phyloP scores from a whole-genome alignment of 2,329 filamentous ascomycete genomes.

The Fusarium sp. region DNA sequence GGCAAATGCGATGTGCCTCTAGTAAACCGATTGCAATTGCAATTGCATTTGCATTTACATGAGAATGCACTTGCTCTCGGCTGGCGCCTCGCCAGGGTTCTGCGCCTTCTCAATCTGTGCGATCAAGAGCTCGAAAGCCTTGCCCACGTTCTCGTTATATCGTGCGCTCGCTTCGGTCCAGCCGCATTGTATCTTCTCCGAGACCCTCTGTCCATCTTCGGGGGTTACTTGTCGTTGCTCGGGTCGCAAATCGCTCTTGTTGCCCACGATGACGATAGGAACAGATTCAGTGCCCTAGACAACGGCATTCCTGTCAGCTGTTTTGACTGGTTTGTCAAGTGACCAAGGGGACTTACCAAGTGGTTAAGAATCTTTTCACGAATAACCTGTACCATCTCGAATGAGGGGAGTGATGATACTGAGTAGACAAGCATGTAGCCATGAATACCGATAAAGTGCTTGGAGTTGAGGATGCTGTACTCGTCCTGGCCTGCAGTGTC shows the following conservation, averaged over 20 bases:
- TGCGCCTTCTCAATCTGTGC: conserved; percentile 95
- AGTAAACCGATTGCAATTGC: neutral
- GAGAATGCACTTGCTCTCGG: conserved; percentile 83
- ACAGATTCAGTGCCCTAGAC: conserved; percentile 89
- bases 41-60: conserved; percentile 73
- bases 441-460: conserved; percentile 99
- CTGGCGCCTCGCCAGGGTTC: conserved; percentile 87
- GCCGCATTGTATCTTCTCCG: conserved; percentile 89
- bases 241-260: conserved; percentile 94
- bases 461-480: conserved; percentile 97
- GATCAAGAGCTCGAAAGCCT: conserved; percentile 95
- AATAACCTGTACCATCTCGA: conserved; percentile 97
- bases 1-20: conserved; percentile 10
- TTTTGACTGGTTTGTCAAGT: neutral
- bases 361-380: conserved; percentile 98
- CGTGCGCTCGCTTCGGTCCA: conserved; percentile 96
- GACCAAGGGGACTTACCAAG: conserved; percentile 72
- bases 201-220: conserved; percentile 88
- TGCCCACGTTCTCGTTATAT: conserved; percentile 93
- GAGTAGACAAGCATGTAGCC: conserved; percentile 99
- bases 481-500: conserved; percentile 99
- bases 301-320: conserved; percentile 12
- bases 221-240: conserved; percentile 92
- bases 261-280: conserved; percentile 94
- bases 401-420: conserved; percentile 93